Evolutionary conservation across 495 filamentous ascomycete genomes (phyloP), one percentile per base, ranked within the genome.

Genomic region (Penicillium egyptiacum): DNA sequence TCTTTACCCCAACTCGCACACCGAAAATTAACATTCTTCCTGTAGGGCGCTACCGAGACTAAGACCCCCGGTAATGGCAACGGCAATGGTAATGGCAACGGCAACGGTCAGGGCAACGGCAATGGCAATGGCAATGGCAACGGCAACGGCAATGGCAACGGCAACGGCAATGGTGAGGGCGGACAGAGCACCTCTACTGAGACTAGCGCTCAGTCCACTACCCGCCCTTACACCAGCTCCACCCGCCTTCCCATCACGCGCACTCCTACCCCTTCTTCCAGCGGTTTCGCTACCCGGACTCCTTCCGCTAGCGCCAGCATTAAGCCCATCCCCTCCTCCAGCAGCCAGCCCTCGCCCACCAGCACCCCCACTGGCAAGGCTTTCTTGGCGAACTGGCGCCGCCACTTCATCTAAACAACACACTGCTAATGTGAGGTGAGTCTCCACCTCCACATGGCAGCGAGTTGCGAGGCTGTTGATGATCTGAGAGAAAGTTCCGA

Each of bases 291-390:
- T 45, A 73, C 60, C 57, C 66, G 66, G 40, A 57, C 70, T 16
- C 65, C 73, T 42, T 71, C 70, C 23, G 73, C 70, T 23, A 72
- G 72, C 56, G 75, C 70, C 50, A 73, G 72, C 42, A 12, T 47
- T 17, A 25, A 22, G 44, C 53, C 56, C 31, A 50, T 52, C 19
- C 49, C 58, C 37, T 28, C 37, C 14, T 23, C 53, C 28, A 53
- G 53, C 61, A 54, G 56, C 59, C 53, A 57, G 35, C 53, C 45
- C 25, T 43, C 62, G 66, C 62, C 69, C 70, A 46, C 7, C 20
- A 10, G 37, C 44, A 63, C 19, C 40, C 58, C 55, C n/a, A 60
- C 54, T 45, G 52, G 55, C 25, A 23, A 55, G n/a, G 42, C 59
- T 23, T 56, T 55, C 56, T 58, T 66, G 55, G 58, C 64, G 41